These are phyloP conservation scores for Amanita jacksonii DNA, from an alignment of 768 basidiomycete species.

Conservation along the genomic window DNA sequence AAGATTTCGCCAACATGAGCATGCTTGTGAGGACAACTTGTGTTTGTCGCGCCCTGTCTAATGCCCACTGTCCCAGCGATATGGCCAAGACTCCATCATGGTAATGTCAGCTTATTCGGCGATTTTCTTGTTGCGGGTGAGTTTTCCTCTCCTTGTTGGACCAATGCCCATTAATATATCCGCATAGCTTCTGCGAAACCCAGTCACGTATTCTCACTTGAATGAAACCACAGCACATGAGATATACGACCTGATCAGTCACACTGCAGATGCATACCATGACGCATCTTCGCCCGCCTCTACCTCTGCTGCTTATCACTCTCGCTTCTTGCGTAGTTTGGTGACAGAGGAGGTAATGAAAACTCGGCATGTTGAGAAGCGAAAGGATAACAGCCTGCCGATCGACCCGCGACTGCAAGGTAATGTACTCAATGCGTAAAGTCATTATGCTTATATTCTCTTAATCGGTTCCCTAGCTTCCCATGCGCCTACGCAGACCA, in stretches of 20 bases:
- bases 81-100: constrained; percentile 76
- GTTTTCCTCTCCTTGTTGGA: constrained; percentile 9
- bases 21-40: constrained; percentile 47
- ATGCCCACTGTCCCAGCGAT: constrained; percentile 40
- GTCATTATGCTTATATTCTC: constrained; percentile 8
- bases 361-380: constrained; percentile 34
- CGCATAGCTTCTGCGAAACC: constrained; percentile 57
- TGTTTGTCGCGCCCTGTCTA: constrained; percentile 5
- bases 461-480: constrained; percentile 17
- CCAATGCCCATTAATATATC: background rate
- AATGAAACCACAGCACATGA: constrained; percentile 52
- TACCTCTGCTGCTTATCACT: constrained; percentile 64
- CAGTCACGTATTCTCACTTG: constrained; percentile 46
- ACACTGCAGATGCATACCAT: constrained; percentile 71
- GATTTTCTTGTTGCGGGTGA: constrained; percentile 67
- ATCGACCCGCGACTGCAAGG: constrained; percentile 51
- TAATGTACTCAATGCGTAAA: constrained; percentile 19
- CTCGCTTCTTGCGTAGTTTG: constrained; percentile 68
- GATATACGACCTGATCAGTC: constrained; percentile 54
- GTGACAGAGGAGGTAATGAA: constrained; percentile 55
- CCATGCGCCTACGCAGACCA: constrained; percentile 18
- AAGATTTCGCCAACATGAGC: constrained; percentile 64
- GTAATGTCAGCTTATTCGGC: constrained; percentile 85
- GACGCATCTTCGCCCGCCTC: constrained; percentile 60
- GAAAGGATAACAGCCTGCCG: constrained; percentile 29